Percentiles rank a stretch among this genome's conserved stretches.
phyloP scores from a whole-genome alignment of 164 flowering plant species.

The Vitis labrusca region DNA sequence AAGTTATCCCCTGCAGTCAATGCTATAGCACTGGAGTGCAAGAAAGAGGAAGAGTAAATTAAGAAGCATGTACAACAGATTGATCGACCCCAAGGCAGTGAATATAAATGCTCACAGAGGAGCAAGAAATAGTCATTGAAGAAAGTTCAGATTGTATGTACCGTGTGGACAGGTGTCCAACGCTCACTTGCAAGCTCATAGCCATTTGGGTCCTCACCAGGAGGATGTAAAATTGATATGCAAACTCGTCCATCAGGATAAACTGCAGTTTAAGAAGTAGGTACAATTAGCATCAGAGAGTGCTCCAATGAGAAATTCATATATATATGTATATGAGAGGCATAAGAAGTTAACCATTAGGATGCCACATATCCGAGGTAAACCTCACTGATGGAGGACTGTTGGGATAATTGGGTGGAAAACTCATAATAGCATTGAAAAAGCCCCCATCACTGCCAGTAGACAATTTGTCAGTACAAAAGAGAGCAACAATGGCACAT shows the following conservation, averaged over 20 bases:
- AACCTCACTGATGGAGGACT: slow-evolving; percentile 71
- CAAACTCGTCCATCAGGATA: slow-evolving; percentile 91
- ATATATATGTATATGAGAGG: not conserved
- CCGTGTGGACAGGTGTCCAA: slow-evolving; percentile 95
- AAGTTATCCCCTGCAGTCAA: too few species aligned
- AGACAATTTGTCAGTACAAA: not conserved
- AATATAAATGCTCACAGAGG: too few species aligned
- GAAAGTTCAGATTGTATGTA: slow-evolving; percentile 20
- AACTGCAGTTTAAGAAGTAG: slow-evolving; percentile 39
- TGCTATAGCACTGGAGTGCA: too few species aligned
- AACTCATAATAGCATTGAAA: slow-evolving; percentile 69
- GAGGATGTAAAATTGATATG: slow-evolving; percentile 95
- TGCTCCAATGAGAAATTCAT: not conserved
- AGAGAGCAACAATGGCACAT: too few species aligned
- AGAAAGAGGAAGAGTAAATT: too few species aligned
- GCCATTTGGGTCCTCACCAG: slow-evolving; percentile 99
- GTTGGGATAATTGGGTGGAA: slow-evolving; percentile 63
- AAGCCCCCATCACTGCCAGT: slow-evolving; percentile 68
- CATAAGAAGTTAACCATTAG: slow-evolving; percentile 46
- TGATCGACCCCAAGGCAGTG: too few species aligned
- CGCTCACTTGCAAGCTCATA: slow-evolving; percentile 98
- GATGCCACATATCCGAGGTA: slow-evolving; percentile 73
- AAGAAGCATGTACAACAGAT: too few species aligned
- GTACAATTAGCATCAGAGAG: not conserved
- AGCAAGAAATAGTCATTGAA: too few species aligned